Conservation (phyloP, 345 rosid species). For the Salix viminalis region DNA sequence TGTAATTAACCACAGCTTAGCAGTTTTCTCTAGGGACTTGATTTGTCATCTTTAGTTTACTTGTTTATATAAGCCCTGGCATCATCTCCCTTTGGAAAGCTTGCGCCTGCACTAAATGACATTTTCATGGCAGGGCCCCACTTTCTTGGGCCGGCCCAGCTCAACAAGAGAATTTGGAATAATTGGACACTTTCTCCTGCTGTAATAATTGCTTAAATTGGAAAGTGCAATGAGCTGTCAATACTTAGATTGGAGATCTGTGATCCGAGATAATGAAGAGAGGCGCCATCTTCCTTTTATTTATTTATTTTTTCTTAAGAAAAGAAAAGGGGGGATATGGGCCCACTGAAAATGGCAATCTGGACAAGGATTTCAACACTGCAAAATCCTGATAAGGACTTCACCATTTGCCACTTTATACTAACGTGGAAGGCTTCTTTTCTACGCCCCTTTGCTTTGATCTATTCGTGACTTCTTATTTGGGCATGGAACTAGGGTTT, state of each 20-base stretch:
- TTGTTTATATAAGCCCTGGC: background rate
- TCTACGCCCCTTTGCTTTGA: background rate
- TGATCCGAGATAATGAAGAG: background rate
- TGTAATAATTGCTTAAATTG: background rate
- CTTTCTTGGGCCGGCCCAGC: slow-evolving; percentile 41
- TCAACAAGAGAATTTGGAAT: slow-evolving; percentile 8
- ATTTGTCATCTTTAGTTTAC: slow-evolving; percentile 23
- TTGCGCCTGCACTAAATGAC: slow-evolving; percentile 22
- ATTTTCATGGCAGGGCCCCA: slow-evolving; percentile 20
- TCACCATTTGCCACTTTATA: background rate
- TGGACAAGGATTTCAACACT: background rate
- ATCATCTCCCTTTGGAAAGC: slow-evolving; percentile 1
- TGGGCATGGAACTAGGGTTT: no score
- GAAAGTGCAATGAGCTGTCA: no score
- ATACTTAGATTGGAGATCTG: background rate
- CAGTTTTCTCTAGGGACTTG: slow-evolving; percentile 26
- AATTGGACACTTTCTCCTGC: background rate
- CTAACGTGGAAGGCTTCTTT: background rate
- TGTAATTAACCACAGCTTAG: background rate
- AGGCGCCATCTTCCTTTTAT: background rate
- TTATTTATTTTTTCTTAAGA: background rate
- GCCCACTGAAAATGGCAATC: background rate
- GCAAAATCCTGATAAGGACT: slow-evolving; percentile 2
- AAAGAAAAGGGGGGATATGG: background rate
- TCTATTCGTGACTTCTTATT: no score